phyloP scores from a whole-genome alignment of 768 basidiomycete genomes.

The Hericium erinaceus region DNA sequence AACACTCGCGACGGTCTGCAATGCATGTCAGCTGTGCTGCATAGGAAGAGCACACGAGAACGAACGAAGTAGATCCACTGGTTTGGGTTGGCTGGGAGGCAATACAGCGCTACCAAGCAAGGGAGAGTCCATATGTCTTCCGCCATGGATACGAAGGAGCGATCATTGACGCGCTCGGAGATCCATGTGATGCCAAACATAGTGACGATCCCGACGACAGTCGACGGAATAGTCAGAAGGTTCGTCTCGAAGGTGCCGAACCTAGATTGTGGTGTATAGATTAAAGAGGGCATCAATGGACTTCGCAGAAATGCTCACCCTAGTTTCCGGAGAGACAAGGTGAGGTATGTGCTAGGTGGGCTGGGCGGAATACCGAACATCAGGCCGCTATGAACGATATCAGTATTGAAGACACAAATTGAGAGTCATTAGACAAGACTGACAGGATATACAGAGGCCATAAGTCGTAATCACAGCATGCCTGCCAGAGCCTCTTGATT shows the following conservation, averaged over 20 bases:
- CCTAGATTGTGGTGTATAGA: slow-evolving; percentile 18
- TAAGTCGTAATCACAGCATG: slow-evolving; percentile 51
- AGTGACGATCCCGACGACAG: slow-evolving; percentile 39
- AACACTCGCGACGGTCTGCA: slow-evolving; percentile 34
- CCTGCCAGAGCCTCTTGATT: slow-evolving; percentile 38
- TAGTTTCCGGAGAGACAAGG: slow-evolving; percentile 45
- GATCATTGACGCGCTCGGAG: slow-evolving; percentile 44
- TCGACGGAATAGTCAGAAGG: slow-evolving; percentile 49
- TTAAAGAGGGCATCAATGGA: neutral
- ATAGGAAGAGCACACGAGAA: neutral
- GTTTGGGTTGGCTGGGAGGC: slow-evolving; percentile 37
- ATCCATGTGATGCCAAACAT: slow-evolving; percentile 41
- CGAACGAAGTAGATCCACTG: slow-evolving; percentile 47
- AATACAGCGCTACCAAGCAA: slow-evolving; percentile 47
- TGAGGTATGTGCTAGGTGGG: slow-evolving; percentile 47
- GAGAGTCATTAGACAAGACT: neutral
- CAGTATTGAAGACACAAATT: neutral
- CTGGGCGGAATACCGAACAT: slow-evolving; percentile 41
- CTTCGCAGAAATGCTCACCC: slow-evolving; percentile 24
- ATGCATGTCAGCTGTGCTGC: neutral
- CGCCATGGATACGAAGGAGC: slow-evolving; percentile 43
- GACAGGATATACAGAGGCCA: slow-evolving; percentile 59
- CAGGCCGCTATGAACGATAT: slow-evolving; percentile 29
- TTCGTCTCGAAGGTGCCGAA: slow-evolving; percentile 55
- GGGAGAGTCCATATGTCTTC: slow-evolving; percentile 54